Base-by-base conservation (phyloP, 2,329 filamentous ascomycete genomes). In the Clonostachys rhizophaga region DNA sequence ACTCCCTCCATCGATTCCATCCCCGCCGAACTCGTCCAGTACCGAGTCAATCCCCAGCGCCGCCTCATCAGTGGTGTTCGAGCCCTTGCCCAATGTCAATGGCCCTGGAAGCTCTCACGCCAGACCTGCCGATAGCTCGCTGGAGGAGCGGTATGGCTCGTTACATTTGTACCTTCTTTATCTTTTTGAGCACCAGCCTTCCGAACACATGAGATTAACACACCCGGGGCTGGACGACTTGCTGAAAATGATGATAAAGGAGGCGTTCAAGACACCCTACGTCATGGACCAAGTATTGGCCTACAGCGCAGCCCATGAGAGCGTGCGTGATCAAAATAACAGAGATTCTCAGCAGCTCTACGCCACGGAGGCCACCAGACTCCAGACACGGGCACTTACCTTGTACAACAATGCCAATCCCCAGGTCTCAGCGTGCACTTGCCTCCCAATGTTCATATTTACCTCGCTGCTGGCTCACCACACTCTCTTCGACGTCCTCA, bases 251-350 rank as follows among this genome's bases (percentile, higher is more conserved):
- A 30, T 30, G 24, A 30, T 30, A 10, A 39, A 39, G 36, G 36
- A 39, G 36, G 36, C 36, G 3, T 48, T 58, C 5, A n/a, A 37
- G 13, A 49, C 52, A 5, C 67, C 62, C 0, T 70, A 65, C 48
- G 54, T 70, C 3, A 65, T 70, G 59, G 66, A 71, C 42, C 57
- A 67, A 45, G 14, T 67, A 10, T 54, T 71, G 10, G 69, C 65
- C 7, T 49, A 65, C 43, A 57, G 65, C 13, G 65, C 68, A 1
- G 54, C 64, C 2, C 66, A 71, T 45, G 54, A 61, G 43, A 66
- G 64, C 48, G 46, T 55, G 0, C 41, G 30, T 10, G 16, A 45
- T 24, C 43, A 49, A 4, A 45, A 34, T 34, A 18, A 34, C n/a
- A 30, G 9, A 30, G 24, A 30, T 6, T 4, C 3, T 10, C 24